Base-by-base conservation (phyloP, 164 flowering plant species). In the Warburgia ugandensis region DNA sequence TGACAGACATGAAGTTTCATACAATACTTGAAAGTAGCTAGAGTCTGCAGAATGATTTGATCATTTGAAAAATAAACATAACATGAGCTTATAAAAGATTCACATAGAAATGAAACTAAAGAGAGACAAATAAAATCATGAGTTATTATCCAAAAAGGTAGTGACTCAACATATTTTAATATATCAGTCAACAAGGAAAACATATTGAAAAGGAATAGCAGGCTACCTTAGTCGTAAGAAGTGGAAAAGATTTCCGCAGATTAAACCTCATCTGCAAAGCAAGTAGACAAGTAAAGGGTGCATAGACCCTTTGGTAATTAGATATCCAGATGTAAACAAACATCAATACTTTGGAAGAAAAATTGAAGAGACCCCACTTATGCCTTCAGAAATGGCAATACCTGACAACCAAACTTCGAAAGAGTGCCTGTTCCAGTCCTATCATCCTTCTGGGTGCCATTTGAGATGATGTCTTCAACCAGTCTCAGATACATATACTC, bases 321-420 rank as follows among this genome's bases (percentile, higher is more conserved):
- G 16, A 13, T 37, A 6, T 30, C 2, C 8, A 29, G 13, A 50
- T 20, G 3, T 3, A 51, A 29, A 22, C 8, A 21, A 50, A 50
- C 16, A 6, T 10, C 4, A 8, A 23, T 16, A 12, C 2, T 14
- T 2, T 7, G 25, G 19, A 13, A 37, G 39, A 38, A 23, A 26
- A 25, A 6, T 14, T 27, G 30, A 26, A 33, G 16, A n/a, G n/a
- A 10, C 10, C 26, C 42, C 19, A 50, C 22, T 2, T 13, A 17
- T 29, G 20, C 37, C 8, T 6, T 14, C 11, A 26, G 17, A 37
- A 45, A 14, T 38, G 25, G 6, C 10, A 59, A 41, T 58, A 87
- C 98, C 98, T 85, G 95, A 65, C 96, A 85, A 54, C 98, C 98
- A 73, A 91, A 91, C 68, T 80, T 83, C 4, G 96, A 87, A n/a